Evolutionary conservation across 495 filamentous ascomycete genomes (phyloP).

Genomic region (Podospora comata): DNA sequence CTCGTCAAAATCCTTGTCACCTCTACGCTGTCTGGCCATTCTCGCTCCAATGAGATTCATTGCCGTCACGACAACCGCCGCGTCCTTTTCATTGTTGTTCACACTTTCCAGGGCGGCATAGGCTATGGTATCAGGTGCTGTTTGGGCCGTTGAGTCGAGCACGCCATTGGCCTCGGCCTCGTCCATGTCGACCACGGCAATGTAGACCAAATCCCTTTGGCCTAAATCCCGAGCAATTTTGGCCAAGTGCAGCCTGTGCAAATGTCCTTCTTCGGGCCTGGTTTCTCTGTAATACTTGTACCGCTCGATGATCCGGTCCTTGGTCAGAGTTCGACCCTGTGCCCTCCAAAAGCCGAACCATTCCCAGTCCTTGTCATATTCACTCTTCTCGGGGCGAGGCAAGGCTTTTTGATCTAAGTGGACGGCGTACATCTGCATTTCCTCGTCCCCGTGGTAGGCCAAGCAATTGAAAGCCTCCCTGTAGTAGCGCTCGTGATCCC

Average conservation of each 20-base stretch:
- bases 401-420: background rate
- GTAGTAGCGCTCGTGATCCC: conserved; percentile 17
- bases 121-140: background rate
- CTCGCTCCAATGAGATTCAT: background rate
- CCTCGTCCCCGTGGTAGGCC: conserved; percentile 17
- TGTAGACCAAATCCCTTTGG: background rate
- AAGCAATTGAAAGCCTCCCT: conserved; percentile 24
- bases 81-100: background rate
- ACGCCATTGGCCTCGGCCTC: conserved; percentile 16
- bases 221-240: conserved; percentile 10
- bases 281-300: background rate
- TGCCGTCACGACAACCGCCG: background rate
- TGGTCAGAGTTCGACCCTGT: conserved; percentile 1
- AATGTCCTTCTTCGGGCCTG: background rate
- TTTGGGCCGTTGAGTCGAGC: background rate
- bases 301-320: background rate
- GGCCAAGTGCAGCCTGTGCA: conserved; percentile 11
- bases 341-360: conserved; percentile 18
- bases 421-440: conserved; percentile 29
- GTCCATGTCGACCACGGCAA: background rate
- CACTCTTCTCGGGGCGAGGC: conserved; percentile 4
- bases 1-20: too few species aligned
- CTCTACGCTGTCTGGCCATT: too few species aligned
- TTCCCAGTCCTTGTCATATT: conserved; percentile 20
- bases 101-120: background rate